Evolutionary conservation across 441 rosid genomes (phyloP).

Genomic region (Adansonia rubrostipa): DNA sequence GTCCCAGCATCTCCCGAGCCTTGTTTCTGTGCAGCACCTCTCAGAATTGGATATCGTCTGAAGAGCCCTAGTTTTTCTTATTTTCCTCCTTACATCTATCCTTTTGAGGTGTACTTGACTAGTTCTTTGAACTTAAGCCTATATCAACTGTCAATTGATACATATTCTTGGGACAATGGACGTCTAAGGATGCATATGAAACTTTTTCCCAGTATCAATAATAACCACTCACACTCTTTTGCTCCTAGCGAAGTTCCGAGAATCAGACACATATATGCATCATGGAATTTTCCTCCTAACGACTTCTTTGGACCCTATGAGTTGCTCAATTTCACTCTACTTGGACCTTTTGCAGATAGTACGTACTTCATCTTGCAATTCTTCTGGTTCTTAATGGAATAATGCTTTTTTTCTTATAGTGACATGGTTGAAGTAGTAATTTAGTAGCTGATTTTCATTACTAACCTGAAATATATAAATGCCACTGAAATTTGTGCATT

Average conservation of each 20-base stretch:
- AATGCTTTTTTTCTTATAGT: slow-evolving; percentile 9
- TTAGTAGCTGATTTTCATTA: not conserved
- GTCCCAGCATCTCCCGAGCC: slow-evolving; percentile 64
- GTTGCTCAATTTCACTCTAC: slow-evolving; percentile 85
- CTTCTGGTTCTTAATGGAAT: not conserved
- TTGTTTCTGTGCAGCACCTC: slow-evolving; percentile 86
- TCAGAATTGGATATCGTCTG: slow-evolving; percentile 79
- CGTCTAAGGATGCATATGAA: slow-evolving; percentile 82
- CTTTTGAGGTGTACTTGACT: slow-evolving; percentile 59
- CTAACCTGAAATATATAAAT: not conserved
- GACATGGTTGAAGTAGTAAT: slow-evolving; percentile 14
- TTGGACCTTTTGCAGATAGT: slow-evolving; percentile 78
- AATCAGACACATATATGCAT: slow-evolving; percentile 54
- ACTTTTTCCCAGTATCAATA: slow-evolving; percentile 61
- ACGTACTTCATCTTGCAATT: slow-evolving; percentile 33
- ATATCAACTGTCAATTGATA: slow-evolving; percentile 69
- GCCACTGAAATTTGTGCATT: not conserved
- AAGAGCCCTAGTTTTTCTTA: slow-evolving; percentile 90
- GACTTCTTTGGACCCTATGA: slow-evolving; percentile 89
- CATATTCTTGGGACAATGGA: slow-evolving; percentile 69
- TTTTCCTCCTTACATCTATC: slow-evolving; percentile 59
- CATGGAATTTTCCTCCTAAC: slow-evolving; percentile 65
- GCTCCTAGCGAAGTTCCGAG: slow-evolving; percentile 67
- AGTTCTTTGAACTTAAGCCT: slow-evolving; percentile 52
- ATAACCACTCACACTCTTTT: slow-evolving; percentile 40